Evolutionary conservation across 2,329 filamentous ascomycete genomes (phyloP), one percentile per base, ranked within the genome.

Genomic region (Fusarium bactridioides): DNA sequence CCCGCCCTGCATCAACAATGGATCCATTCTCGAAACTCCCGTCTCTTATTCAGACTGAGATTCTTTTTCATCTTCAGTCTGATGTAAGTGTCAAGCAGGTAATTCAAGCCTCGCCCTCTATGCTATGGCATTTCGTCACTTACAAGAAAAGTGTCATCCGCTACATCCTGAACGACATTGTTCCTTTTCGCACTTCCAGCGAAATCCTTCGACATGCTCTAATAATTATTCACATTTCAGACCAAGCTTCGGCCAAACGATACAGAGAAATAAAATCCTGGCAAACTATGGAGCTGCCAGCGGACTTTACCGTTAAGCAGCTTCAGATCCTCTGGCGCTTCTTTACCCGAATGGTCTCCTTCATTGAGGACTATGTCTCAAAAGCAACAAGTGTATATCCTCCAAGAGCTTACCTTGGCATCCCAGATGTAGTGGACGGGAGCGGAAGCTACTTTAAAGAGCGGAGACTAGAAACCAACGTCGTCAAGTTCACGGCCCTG

Each of bases 211-310:
- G 15, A 13, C 23, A 44, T 41, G 38, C 38, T 16, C 10, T 29
- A 4, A 10, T 8, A 19, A 57, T 57, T 12, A 13, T 44, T 23
- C 8, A 35, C 3, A 27, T 56, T 10, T 55, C 23, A 23, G 23
- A 56, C 16, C 4, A 23, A 6, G 15, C 15, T 7, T 5, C 5
- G 11, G 25, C 29, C 23, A n/a, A 10, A n/a, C 23, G 2, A 19
- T 43, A 43, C 18, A 3, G 1, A 10, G 19, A 27, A 1, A 27
- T 7, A 2, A 1, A n/a, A 4, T 4, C 9, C 2, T 47, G 23
- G 41, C 5, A 4, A 12, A 18, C 18, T 8, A 15, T 12, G 18
- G 4, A 44, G 25, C 10, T n/a, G 18, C 18, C 41, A 0, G 16
- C 12, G 0, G 5, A 44, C 0, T 25, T 44, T 7, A 44, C 41